A percentile compares a stretch with the other conserved stretches of the same genome.
Evolutionary conservation across 1,284 basidiomycete species (phyloP).

Genomic region (Puccinia brachypodii): DNA sequence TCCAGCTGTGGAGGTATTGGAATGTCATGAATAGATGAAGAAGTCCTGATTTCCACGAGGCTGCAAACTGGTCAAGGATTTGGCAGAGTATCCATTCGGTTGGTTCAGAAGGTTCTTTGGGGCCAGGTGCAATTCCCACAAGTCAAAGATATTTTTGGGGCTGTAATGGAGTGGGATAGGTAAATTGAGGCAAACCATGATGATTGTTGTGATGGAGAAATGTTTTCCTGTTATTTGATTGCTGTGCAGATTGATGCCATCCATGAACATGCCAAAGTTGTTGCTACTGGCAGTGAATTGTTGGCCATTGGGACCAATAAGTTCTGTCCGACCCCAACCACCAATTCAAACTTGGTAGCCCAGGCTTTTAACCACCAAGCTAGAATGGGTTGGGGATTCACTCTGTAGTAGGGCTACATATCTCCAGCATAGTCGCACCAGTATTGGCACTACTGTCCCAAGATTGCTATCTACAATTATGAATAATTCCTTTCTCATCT

Average conservation of each 20-base stretch:
- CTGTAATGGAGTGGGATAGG: constrained; percentile 56
- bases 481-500: no score
- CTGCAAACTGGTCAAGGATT: constrained; percentile 54
- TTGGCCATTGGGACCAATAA: not conserved
- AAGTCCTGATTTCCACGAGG: constrained; percentile 56
- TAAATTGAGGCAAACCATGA: constrained; percentile 3
- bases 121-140: no score
- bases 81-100: constrained; percentile 54
- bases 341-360: no score
- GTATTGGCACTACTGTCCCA: no score
- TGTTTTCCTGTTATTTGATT: constrained; percentile 5
- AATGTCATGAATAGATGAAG: constrained; percentile 41
- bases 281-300: not conserved
- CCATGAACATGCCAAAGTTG: constrained; percentile 13
- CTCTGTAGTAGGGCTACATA: no score
- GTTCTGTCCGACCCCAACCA: constrained; percentile 19
- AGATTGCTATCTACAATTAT: no score
- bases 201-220: not conserved
- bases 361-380: no score
- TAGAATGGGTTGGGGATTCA: no score
- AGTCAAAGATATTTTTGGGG: no score
- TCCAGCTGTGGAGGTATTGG: not conserved
- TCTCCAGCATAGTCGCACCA: no score
- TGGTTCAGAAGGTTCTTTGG: constrained; percentile 48
- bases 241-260: constrained; percentile 20